Conservation (phyloP, 2,329 filamentous ascomycete species). For the Epichloe brachyelytri region DNA sequence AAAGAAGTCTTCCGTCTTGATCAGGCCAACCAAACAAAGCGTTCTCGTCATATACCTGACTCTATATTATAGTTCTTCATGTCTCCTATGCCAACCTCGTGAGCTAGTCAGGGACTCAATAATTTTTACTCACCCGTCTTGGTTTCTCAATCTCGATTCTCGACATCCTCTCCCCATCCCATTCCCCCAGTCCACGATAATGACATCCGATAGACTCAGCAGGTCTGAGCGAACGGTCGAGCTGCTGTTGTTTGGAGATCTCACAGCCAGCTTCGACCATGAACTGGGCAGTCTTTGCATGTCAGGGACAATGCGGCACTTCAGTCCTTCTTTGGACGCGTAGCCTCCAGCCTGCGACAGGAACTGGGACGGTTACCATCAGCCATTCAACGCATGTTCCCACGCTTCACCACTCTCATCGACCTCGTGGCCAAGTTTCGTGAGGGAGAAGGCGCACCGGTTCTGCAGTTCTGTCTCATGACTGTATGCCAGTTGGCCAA, state of each 20-base stretch:
- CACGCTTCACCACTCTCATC: constrained; percentile 16
- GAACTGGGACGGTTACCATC: constrained; percentile 11
- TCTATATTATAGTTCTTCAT: no score
- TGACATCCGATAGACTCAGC: no score
- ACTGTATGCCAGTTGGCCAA: constrained; percentile 12
- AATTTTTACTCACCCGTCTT: no score
- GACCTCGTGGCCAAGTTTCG: constrained; percentile 12
- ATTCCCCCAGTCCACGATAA: no score
- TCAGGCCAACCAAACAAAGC: no score
- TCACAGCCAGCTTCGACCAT: constrained; percentile 12
- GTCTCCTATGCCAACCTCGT: no score
- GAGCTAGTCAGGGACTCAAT: no score
- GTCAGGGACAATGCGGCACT: constrained; percentile 12
- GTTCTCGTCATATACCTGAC: no score
- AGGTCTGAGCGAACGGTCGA: no score
- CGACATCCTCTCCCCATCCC: no score
- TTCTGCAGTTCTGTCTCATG: constrained; percentile 13
- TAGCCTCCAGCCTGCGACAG: constrained; percentile 10
- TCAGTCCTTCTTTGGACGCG: constrained; percentile 13
- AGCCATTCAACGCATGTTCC: constrained; percentile 11
- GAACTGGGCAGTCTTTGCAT: constrained; percentile 12
- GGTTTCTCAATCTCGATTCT: no score
- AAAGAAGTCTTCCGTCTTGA: no score
- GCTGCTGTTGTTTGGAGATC: constrained; percentile 13
- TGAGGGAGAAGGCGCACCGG: constrained; percentile 9